Evolutionary conservation across 2,329 filamentous ascomycete species (phyloP).

Genomic region (Epichloe gansuensis): DNA sequence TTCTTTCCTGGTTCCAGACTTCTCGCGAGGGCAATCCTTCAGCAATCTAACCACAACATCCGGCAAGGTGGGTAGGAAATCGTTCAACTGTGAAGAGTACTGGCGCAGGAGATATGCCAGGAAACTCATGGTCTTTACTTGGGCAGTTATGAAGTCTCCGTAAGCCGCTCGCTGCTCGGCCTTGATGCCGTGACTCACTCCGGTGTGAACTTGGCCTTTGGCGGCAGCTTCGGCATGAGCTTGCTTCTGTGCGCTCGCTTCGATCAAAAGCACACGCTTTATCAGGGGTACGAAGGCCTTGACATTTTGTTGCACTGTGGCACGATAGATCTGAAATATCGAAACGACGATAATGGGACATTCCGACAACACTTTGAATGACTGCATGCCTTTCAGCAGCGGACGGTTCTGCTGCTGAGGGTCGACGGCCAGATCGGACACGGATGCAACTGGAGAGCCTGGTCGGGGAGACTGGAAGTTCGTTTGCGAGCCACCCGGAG

Average conservation of each 20-base stretch:
- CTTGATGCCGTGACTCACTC: slow-evolving; percentile 85
- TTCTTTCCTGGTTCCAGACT: slow-evolving; percentile 87
- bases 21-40: slow-evolving; percentile 89
- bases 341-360: slow-evolving; percentile 98
- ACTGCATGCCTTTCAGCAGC: slow-evolving; percentile 88
- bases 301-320: slow-evolving; percentile 70
- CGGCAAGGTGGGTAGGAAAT: slow-evolving; percentile 77
- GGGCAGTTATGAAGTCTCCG: slow-evolving; percentile 93
- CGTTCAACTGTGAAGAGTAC: slow-evolving; percentile 73
- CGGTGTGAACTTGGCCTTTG: slow-evolving; percentile 74
- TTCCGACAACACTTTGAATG: slow-evolving; percentile 95
- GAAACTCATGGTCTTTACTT: slow-evolving; percentile 99
- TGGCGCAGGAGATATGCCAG: slow-evolving; percentile 83
- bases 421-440: slow-evolving; percentile 70
- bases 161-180: slow-evolving; percentile 68
- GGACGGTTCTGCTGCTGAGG: slow-evolving; percentile 70
- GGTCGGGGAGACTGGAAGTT: slow-evolving; percentile 82
- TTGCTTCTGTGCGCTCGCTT: slow-evolving; percentile 86
- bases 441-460: slow-evolving; percentile 75
- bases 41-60: slow-evolving; percentile 82
- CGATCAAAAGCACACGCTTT: slow-evolving; percentile 74
- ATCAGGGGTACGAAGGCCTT: slow-evolving; percentile 88
- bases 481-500: slow-evolving; percentile 50
- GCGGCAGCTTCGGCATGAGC: slow-evolving; percentile 77
- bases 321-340: slow-evolving; percentile 86